Evolutionary conservation across 2,329 filamentous ascomycete genomes (phyloP), one percentile per base, ranked within the genome.

Genomic region (Trematosphaeria pertusa): DNA sequence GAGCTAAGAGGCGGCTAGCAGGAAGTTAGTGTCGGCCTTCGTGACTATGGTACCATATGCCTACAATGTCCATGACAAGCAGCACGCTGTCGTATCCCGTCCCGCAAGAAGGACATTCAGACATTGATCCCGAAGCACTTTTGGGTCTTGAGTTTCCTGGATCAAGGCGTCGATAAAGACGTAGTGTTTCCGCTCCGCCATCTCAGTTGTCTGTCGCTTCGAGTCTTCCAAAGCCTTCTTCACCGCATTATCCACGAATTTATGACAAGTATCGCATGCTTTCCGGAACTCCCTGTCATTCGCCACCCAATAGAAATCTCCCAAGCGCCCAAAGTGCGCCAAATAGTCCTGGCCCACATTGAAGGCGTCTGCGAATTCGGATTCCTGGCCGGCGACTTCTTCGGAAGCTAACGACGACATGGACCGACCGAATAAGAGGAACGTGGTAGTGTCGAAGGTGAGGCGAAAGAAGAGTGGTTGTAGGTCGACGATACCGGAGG

Each of bases 81-180:
- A 88, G 3, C 79, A 81, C 19, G 90, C 90, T 0, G 91, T 96
- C 15, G 91, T 95, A 69, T 96, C 91, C 19, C 88, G 81, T 9
- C 89, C 90, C 2, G 91, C 91, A 9, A 96, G 81, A 4, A 96
- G 80, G 12, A 95, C 82, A 37, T 88, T 85, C 5, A 93, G 80
- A 31, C 95, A 78, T 71, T 96, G 90, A 71, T 95, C 90, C 20
- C 90, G 87, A 11, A 96, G 79, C 1, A 90, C 81, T 43, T 78
- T 81, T 19, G 67, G 60, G 50, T 76, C 72, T 34, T 87, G 82
- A 1, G 90, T 94, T 73, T 88, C 90, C 35, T 81, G 78, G 32
- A 88, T 89, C 1, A 96, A 80, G 20, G 88, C 88, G 70, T 94
- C 87, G 15, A 95, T 80, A 74, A 95, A 94, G 4, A 87, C 91